Evolutionary conservation across 2,329 filamentous ascomycete genomes (phyloP).

Genomic region (Thyridium curvatum): DNA sequence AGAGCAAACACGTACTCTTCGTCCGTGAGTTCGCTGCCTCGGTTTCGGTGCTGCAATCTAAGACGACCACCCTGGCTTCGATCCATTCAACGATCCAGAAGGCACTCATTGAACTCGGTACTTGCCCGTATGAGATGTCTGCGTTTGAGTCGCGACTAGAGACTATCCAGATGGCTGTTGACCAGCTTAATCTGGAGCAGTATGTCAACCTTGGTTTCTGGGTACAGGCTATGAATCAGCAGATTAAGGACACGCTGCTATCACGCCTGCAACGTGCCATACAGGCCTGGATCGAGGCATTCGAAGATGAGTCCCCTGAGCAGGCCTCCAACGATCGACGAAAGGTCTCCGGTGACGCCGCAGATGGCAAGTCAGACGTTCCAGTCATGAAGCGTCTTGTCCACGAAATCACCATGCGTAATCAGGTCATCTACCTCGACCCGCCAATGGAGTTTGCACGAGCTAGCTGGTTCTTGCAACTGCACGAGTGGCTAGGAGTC

Average conservation of each 20-base stretch:
- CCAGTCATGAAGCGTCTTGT: constrained; percentile 69
- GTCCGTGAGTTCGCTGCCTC: constrained; percentile 87
- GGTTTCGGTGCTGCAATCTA: constrained; percentile 81
- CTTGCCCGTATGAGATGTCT: constrained; percentile 74
- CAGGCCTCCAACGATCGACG: constrained; percentile 42
- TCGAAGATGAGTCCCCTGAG: constrained; percentile 55
- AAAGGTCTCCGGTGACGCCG: constrained; percentile 35
- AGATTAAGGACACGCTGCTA: constrained; percentile 75
- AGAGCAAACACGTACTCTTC: constrained; percentile 95
- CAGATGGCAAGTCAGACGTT: constrained; percentile 37
- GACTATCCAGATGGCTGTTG: constrained; percentile 83
- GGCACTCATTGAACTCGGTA: constrained; percentile 74
- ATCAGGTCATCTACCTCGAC: constrained; percentile 94
- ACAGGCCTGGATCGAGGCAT: constrained; percentile 79
- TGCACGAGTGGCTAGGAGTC: constrained; percentile 89
- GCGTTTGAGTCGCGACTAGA: constrained; percentile 77
- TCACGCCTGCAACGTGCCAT: constrained; percentile 81
- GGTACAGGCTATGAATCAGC: constrained; percentile 80
- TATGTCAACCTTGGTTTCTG: constrained; percentile 90
- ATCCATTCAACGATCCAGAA: constrained; percentile 80
- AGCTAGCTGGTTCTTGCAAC: constrained; percentile 86
- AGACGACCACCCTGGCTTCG: constrained; percentile 70
- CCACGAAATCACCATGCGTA: constrained; percentile 95
- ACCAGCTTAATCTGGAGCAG: constrained; percentile 93
- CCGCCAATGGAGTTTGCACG: constrained; percentile 87